phyloP scores from a whole-genome alignment of 83 land plant genomes.

The Larix sibirica region DNA sequence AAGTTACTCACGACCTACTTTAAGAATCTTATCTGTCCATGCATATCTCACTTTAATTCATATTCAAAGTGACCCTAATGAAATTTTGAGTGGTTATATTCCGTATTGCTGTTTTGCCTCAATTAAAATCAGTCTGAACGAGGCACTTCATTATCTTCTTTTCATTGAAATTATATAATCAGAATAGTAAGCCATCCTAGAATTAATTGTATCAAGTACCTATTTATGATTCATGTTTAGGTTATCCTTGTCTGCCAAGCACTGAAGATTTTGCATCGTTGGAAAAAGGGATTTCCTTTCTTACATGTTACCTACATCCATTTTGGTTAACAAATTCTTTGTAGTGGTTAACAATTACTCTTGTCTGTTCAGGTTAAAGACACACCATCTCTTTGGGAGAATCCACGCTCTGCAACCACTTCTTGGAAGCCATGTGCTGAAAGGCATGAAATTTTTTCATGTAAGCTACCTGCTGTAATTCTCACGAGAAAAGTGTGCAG shows the following conservation, averaged over 20 bases:
- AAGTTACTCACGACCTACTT: no score
- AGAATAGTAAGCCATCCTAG: not conserved
- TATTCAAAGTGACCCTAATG: no score
- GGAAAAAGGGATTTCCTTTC: not conserved
- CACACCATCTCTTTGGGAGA: slow-evolving; percentile 82
- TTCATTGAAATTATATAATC: not conserved
- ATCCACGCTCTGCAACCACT: slow-evolving; percentile 85
- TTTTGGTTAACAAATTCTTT: not conserved
- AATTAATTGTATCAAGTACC: not conserved
- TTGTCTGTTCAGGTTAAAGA: slow-evolving; percentile 61
- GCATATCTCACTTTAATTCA: no score
- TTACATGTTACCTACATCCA: not conserved
- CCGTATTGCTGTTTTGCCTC: no score
- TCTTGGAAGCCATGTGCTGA: slow-evolving; percentile 96
- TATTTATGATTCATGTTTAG: not conserved
- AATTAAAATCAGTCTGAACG: not conserved
- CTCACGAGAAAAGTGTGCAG: not conserved
- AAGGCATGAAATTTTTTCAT: slow-evolving; percentile 25
- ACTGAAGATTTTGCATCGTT: not conserved
- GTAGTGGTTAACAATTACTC: not conserved
- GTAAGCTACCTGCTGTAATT: not conserved
- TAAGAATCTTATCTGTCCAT: no score
- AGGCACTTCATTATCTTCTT: not conserved
- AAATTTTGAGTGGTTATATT: no score
- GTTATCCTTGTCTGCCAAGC: no score